Conservation (phyloP, 257 asterid genomes). For the Gentiana straminea region DNA sequence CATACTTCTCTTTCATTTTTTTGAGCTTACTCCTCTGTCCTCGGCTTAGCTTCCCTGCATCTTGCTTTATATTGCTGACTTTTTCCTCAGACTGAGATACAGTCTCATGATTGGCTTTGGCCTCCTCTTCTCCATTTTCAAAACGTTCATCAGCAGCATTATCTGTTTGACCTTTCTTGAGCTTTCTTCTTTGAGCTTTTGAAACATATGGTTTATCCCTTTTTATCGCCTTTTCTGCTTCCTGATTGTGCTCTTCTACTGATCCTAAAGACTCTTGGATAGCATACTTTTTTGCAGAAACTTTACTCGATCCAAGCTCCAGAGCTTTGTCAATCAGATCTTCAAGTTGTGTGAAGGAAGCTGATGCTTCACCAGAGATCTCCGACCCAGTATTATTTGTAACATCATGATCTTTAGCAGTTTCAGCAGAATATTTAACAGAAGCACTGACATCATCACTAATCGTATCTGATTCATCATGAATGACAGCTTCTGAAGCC, state of each 20-base stretch:
- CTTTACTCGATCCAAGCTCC: conserved; percentile 74
- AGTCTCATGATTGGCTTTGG: conserved; percentile 22
- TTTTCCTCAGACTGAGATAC: conserved; percentile 25
- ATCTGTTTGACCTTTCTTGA: conserved; percentile 73
- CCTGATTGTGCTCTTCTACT: conserved; percentile 26
- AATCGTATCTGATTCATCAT: conserved; percentile 19
- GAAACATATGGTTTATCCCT: conserved; percentile 82
- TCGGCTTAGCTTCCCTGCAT: conserved; percentile 58
- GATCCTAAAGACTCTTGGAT: conserved; percentile 39
- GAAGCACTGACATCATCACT: conserved; percentile 20
- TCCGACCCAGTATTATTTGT: conserved; percentile 18
- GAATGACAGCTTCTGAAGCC: conserved; percentile 20
- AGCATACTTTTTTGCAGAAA: conserved; percentile 49
- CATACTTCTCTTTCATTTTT: conserved; percentile 96
- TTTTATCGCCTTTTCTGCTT: conserved; percentile 26
- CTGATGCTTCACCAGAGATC: conserved; percentile 26
- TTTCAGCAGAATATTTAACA: conserved; percentile 22
- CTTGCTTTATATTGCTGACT: conserved; percentile 27
- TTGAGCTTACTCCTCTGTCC: conserved; percentile 89
- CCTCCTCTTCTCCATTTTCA: conserved; percentile 26
- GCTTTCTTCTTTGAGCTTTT: conserved; percentile 89
- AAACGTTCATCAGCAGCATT: conserved; percentile 19
- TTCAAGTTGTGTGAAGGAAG: conserved; percentile 50
- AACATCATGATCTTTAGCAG: conserved; percentile 12
- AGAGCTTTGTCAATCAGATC: conserved; percentile 92